Base-by-base conservation (phyloP, 345 rosid genomes). In the Sonneratia caseolaris region DNA sequence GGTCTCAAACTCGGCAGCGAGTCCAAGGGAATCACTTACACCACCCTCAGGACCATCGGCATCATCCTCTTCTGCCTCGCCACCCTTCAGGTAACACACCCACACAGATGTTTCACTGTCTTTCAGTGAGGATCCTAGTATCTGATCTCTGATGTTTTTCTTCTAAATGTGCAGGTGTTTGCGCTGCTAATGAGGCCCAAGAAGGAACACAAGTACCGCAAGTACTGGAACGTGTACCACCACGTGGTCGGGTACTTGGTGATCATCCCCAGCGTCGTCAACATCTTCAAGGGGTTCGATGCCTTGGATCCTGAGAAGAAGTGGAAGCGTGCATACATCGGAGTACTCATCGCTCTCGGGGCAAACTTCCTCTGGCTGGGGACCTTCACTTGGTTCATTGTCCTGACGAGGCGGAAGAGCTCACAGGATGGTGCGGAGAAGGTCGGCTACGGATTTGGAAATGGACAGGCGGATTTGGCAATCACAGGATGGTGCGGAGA, bases 161-260 rank as follows among this genome's bases (percentile, higher is more conserved):
- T 40, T 40, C 8, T 40, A 11, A 11, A 11, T 56, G 62, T 49
- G 51, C 55, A 88, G 98, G 87, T 85, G 65, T 84, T 87, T 71
- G 96, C 97, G 10, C 75, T 91, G 87, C 86, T 94, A 73, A 76
- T 94, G 53, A 85, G 97, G 88, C 97, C 96, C 75, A 90, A 85
- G 69, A 86, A 89, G 72, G 93, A 87, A 65, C 95, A 91, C 85
- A 91, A 90, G 70, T 81, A 72, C 78, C 88, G 97, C 71, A 51
- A 79, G 72, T 86, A 83, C 88, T 92, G 97, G 97, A 94, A 90
- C 78, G 74, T 87, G 35, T 94, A 91, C 83, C 99, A 95, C 73
- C 97, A 88, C 68, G 35, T 82, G 0, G 79, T 86, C 35, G 99
- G 97, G 37, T 92, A 90, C 82, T 43, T 74, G 0, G 76, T 85